phyloP scores from a whole-genome alignment of 805 yeast genomes.

The Candida yuanshanica region DNA sequence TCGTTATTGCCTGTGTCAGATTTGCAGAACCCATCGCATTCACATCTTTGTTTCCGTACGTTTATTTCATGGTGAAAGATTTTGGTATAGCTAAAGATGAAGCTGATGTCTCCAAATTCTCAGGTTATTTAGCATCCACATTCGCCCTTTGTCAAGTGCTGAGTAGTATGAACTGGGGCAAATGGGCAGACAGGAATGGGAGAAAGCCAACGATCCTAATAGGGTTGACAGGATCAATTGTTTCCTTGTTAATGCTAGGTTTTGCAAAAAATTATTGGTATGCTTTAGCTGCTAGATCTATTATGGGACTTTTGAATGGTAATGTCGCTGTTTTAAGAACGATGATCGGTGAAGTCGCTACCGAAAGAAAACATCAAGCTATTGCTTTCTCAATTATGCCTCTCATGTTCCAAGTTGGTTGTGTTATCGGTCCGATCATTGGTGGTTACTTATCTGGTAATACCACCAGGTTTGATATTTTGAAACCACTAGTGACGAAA shows the following conservation, averaged over 20 bases:
- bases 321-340: slow-evolving; percentile 63
- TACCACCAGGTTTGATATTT: slow-evolving; percentile 20
- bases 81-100: slow-evolving; percentile 45
- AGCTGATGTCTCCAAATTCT: slow-evolving; percentile 50
- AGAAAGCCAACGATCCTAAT: slow-evolving; percentile 46
- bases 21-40: slow-evolving; percentile 60
- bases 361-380: slow-evolving; percentile 53
- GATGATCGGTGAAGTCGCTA: slow-evolving; percentile 53
- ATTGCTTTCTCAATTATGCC: slow-evolving; percentile 59
- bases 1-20: slow-evolving; percentile 38
- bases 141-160: slow-evolving; percentile 57
- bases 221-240: slow-evolving; percentile 49
- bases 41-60: slow-evolving; percentile 59
- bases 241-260: slow-evolving; percentile 45
- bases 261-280: slow-evolving; percentile 44
- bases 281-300: slow-evolving; percentile 48
- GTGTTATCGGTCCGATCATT: slow-evolving; percentile 55
- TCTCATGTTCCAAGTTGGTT: slow-evolving; percentile 54
- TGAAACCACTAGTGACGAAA: slow-evolving; percentile 26
- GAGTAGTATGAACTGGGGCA: slow-evolving; percentile 58
- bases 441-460: slow-evolving; percentile 45
- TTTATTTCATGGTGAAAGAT: slow-evolving; percentile 57
- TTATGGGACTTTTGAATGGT: slow-evolving; percentile 57
- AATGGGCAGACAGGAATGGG: slow-evolving; percentile 47
- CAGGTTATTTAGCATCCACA: slow-evolving; percentile 57